Percentiles rank a stretch among this genome's conserved stretches.
phyloP scores from a whole-genome alignment of 768 basidiomycete genomes.

The Dacryopinax primogenitus region DNA sequence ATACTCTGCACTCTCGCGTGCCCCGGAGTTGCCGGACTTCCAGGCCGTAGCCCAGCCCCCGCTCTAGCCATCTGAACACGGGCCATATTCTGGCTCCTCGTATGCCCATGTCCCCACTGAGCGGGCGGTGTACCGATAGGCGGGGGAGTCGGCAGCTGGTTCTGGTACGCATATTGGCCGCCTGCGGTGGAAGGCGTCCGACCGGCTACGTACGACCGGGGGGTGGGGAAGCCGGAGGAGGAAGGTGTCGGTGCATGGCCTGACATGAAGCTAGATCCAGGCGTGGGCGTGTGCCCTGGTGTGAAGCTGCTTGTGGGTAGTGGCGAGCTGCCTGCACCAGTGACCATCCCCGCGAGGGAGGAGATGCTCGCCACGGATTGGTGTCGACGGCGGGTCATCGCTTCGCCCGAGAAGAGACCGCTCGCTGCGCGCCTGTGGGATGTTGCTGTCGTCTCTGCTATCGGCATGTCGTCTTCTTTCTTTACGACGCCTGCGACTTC shows the following conservation, averaged over 20 bases:
- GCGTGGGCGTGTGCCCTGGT: neutral
- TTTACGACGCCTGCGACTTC: slow-evolving; percentile 45
- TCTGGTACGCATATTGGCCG: neutral
- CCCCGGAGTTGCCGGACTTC: neutral
- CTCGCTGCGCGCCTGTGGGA: neutral
- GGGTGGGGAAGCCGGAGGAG: neutral
- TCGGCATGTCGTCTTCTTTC: slow-evolving; percentile 40
- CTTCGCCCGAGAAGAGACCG: neutral
- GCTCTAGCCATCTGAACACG: neutral
- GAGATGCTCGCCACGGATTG: neutral
- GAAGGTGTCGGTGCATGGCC: neutral
- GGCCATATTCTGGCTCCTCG: neutral
- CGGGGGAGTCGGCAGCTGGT: neutral
- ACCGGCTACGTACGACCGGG: neutral
- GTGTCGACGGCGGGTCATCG: neutral
- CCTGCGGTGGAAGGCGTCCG: neutral
- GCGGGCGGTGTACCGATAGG: neutral
- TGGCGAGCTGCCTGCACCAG: neutral
- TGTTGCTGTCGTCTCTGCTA: slow-evolving; percentile 43
- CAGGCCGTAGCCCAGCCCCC: neutral
- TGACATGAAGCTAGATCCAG: neutral
- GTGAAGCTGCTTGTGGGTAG: neutral
- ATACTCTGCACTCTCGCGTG: neutral
- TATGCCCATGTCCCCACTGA: neutral
- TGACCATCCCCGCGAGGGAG: neutral